Evolutionary conservation across 352 stramenopile genomes (phyloP).

Genomic region (Pythium periplocum): DNA sequence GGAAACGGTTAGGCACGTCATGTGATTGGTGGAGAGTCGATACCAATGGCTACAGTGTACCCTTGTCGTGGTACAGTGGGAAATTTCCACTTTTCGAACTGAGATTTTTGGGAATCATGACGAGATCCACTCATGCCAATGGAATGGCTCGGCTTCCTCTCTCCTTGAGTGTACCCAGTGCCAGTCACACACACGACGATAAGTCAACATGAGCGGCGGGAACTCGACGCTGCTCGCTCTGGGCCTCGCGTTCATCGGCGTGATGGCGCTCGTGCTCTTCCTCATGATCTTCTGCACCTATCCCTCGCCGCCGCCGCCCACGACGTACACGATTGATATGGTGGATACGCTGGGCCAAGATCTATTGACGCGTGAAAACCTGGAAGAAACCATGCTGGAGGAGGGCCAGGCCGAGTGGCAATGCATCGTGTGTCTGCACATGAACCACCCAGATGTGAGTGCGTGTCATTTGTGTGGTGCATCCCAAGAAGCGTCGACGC

Average conservation of each 20-base stretch:
- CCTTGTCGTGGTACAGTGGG: no score
- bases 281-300: slow-evolving; percentile 20
- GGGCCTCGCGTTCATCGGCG: slow-evolving; percentile 6
- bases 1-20: no score
- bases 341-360: slow-evolving; percentile 18
- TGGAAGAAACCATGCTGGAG: slow-evolving; percentile 30
- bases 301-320: slow-evolving; percentile 4
- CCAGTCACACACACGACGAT: no score
- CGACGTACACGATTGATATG: slow-evolving; percentile 17
- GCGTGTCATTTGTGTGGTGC: slow-evolving; percentile 30
- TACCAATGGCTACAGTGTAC: no score
- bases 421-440: slow-evolving; percentile 40
- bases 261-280: slow-evolving; percentile 19
- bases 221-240: not conserved
- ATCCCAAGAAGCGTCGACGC: slow-evolving; percentile 21
- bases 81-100: no score
- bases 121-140: no score
- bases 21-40: no score
- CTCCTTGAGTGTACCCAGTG: no score
- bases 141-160: no score
- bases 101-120: no score
- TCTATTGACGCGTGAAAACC: slow-evolving; percentile 28
- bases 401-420: slow-evolving; percentile 37
- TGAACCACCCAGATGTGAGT: slow-evolving; percentile 31
- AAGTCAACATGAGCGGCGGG: slow-evolving; percentile 1